Evolutionary conservation across 2,329 filamentous ascomycete genomes (phyloP).

Genomic region (Pezicula neosporulosa): DNA sequence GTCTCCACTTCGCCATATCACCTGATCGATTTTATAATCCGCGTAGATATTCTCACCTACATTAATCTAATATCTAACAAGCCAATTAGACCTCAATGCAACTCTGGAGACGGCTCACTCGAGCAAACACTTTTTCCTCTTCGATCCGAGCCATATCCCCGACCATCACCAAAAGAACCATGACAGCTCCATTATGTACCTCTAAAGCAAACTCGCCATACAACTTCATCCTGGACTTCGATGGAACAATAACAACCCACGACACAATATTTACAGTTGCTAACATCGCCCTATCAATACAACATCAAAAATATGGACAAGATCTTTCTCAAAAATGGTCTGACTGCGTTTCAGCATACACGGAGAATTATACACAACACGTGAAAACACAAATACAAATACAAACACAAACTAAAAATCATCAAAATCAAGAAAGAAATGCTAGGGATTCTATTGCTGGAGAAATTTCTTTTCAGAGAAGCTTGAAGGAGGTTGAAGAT

Average conservation of each 20-base stretch:
- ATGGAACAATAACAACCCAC: conserved; percentile 26
- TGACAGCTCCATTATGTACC: background rate
- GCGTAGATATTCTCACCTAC: too few species aligned
- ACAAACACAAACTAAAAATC: too few species aligned
- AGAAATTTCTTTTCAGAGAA: conserved; percentile 15
- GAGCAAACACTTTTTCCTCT: too few species aligned
- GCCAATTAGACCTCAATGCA: too few species aligned
- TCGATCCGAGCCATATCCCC: background rate
- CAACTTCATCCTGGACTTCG: conserved; percentile 26
- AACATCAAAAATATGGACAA: too few species aligned
- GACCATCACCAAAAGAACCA: background rate
- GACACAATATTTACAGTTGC: conserved; percentile 23
- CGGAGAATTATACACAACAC: conserved; percentile 8
- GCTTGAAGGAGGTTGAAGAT: background rate
- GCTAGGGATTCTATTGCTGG: conserved; percentile 1
- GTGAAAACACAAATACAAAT: too few species aligned
- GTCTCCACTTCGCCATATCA: too few species aligned
- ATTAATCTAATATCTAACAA: too few species aligned
- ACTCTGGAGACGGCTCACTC: too few species aligned
- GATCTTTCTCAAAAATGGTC: too few species aligned
- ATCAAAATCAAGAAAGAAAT: too few species aligned
- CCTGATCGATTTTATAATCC: too few species aligned
- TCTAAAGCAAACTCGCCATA: background rate
- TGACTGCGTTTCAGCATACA: conserved; percentile 3
- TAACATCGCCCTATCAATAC: conserved; percentile 8